Evolutionary conservation across 2,329 filamentous ascomycete species (phyloP).

Genomic region (Beauveria rudraprayagi): DNA sequence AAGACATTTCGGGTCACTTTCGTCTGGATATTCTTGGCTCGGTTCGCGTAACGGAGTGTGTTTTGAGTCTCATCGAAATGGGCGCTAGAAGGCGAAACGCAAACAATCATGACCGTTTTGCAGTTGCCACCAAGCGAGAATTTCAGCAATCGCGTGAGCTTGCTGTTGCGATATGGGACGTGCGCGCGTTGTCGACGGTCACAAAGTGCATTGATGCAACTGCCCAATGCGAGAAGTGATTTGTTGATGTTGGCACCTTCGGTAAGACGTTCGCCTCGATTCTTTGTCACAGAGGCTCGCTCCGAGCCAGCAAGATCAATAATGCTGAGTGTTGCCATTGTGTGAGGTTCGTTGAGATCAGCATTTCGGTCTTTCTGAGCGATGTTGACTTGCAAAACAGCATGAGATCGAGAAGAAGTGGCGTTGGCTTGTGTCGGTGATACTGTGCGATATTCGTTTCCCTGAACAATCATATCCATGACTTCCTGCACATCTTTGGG

Average conservation of each 20-base stretch:
- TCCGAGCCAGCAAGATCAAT: slow-evolving; percentile 97
- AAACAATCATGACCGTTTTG: slow-evolving; percentile 99
- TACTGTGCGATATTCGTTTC: slow-evolving; percentile 90
- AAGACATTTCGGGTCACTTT: slow-evolving; percentile 99
- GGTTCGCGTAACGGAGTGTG: slow-evolving; percentile 91
- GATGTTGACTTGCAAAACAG: slow-evolving; percentile 94
- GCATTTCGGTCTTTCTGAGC: slow-evolving; percentile 92
- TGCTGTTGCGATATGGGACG: slow-evolving; percentile 95
- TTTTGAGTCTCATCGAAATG: slow-evolving; percentile 99
- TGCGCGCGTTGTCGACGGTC: slow-evolving; percentile 87
- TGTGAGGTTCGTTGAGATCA: slow-evolving; percentile 86
- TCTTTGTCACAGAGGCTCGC: slow-evolving; percentile 92
- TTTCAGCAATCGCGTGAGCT: slow-evolving; percentile 88
- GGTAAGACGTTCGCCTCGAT: slow-evolving; percentile 79
- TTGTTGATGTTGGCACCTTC: slow-evolving; percentile 99
- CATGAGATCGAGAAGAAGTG: slow-evolving; percentile 93
- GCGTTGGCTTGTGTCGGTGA: slow-evolving; percentile 96
- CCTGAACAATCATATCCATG: slow-evolving; percentile 97
- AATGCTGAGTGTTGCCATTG: slow-evolving; percentile 96
- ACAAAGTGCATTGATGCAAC: slow-evolving; percentile 97
- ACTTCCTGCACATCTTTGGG: slow-evolving; percentile 90
- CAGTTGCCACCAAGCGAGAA: slow-evolving; percentile 97
- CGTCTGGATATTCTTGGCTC: slow-evolving; percentile 98
- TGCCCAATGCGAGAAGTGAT: slow-evolving; percentile 84
- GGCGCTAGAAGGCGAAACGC: slow-evolving; percentile 89